Conservation (phyloP, 1,284 basidiomycete species). For the Farysia itapuensis region DNA sequence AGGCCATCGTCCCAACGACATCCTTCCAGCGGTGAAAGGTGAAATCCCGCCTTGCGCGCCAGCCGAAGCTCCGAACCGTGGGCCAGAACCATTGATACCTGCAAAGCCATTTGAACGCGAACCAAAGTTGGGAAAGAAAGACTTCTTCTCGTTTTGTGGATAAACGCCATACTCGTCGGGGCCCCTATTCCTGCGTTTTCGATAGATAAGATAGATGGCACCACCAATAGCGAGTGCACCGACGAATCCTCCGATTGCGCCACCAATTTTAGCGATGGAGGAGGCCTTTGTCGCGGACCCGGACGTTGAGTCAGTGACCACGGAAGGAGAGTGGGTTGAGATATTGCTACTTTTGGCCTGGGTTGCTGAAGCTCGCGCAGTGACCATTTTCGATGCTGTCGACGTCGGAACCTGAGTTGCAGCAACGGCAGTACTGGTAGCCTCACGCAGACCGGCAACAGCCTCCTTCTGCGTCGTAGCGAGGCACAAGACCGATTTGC, state of each 20-base stretch:
- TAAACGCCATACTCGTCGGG: constrained; percentile 33
- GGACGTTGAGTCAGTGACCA: not conserved
- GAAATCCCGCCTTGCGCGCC: constrained; percentile 29
- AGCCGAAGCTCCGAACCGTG: constrained; percentile 7
- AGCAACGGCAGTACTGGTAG: constrained; percentile 13
- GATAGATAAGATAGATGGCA: constrained; percentile 5
- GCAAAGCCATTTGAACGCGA: constrained; percentile 13
- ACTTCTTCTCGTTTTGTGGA: constrained; percentile 10
- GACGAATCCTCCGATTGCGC: constrained; percentile 13
- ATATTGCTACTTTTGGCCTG: not conserved
- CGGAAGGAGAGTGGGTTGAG: not conserved
- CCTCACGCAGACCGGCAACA: constrained; percentile 13
- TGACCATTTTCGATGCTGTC: constrained; percentile 12
- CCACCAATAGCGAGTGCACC: constrained; percentile 11
- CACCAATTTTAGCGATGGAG: constrained; percentile 16
- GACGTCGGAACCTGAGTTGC: constrained; percentile 1
- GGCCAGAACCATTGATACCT: constrained; percentile 3
- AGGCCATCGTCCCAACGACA: constrained; percentile 15
- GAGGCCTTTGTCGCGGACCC: not conserved
- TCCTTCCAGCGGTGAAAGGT: constrained; percentile 19
- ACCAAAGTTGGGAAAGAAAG: too few relatives aligned
- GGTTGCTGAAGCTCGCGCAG: constrained; percentile 1
- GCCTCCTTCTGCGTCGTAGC: constrained; percentile 3
- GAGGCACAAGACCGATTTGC: constrained; percentile 12
- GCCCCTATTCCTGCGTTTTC: constrained; percentile 4